Evolutionary conservation across 768 basidiomycete genomes (phyloP).

Genomic region (Calocera cornea): DNA sequence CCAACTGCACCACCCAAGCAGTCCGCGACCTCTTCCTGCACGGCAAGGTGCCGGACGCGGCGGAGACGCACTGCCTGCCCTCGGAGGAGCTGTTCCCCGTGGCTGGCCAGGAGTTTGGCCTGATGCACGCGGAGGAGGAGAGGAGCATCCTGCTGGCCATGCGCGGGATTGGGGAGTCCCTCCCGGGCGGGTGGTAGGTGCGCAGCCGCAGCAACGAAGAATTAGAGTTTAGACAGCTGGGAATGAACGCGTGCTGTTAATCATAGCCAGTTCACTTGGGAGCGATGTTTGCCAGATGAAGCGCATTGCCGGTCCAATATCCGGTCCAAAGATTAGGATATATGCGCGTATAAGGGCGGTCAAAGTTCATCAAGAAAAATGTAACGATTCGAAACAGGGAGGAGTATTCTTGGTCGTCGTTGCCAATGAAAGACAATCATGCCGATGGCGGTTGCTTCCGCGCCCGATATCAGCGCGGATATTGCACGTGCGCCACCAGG

Average conservation of each 20-base stretch:
- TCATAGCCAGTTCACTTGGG: too few relatives aligned
- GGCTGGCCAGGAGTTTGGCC: background rate
- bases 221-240: background rate
- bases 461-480: background rate
- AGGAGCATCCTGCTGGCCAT: background rate
- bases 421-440: background rate
- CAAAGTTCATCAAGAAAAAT: too few relatives aligned
- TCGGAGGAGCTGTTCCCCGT: background rate
- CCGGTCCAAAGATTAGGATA: too few relatives aligned
- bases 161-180: background rate
- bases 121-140: background rate
- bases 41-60: background rate
- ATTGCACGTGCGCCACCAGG: background rate
- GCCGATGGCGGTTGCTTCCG: background rate
- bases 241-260: background rate
- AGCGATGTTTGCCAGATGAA: too few relatives aligned
- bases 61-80: background rate
- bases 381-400: too few relatives aligned
- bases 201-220: background rate
- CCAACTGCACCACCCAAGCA: slow-evolving; percentile 1
- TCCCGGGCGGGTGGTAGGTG: background rate
- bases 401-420: too few relatives aligned
- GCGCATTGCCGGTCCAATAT: too few relatives aligned
- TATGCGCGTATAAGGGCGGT: too few relatives aligned
- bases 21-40: background rate